Evolutionary conservation across 306 rosid genomes (phyloP), one percentile per base, ranked within the genome.

Genomic region (Aeschynomene evenia): DNA sequence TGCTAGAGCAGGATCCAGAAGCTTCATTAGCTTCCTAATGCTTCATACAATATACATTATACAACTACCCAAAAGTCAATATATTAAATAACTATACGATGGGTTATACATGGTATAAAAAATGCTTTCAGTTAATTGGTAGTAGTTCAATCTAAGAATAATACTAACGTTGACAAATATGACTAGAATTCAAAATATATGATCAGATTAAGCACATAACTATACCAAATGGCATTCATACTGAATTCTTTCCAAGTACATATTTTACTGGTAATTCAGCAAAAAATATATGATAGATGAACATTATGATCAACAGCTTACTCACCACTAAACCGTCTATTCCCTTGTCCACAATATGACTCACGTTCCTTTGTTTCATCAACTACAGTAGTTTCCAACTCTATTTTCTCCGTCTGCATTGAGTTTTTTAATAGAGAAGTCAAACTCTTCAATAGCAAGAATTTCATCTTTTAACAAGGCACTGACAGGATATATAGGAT

Each of bases 281-380:
- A 54, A 29, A 48, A 63, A 56, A 42, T 6, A 51, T 16, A 20
- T 54, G 33, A 61, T 26, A 46, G 50, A 40, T 23, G 42, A 66
- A 70, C n/a, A n/a, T n/a, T n/a, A n/a, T n/a, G 45, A 48, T n/a
- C 62, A 60, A 43, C 51, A 77, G 63, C 39, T 74, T 22, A 84
- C 96, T 81, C 73, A 94, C 99, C 99, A 57, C 97, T 94, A 74
- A 87, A 87, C 75, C 99, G 83, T 81, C 99, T 70, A 80, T 90
- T 84, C 67, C 90, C 98, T 81, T 90, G 96, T 76, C 87, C 88
- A 49, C 97, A 90, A 66, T 85, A 94, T 68, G 97, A 89, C 70
- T 94, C 97, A 2, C 97, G 97, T 68, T 91, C 99, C 87, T 94
- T 94, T 54, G 99, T 94, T 89, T 94, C 99, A 76, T 94, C 99